Evolutionary conservation across 2,329 filamentous ascomycete species (phyloP), one percentile per base, ranked within the genome.

Genomic region (Fusarium algeriense): DNA sequence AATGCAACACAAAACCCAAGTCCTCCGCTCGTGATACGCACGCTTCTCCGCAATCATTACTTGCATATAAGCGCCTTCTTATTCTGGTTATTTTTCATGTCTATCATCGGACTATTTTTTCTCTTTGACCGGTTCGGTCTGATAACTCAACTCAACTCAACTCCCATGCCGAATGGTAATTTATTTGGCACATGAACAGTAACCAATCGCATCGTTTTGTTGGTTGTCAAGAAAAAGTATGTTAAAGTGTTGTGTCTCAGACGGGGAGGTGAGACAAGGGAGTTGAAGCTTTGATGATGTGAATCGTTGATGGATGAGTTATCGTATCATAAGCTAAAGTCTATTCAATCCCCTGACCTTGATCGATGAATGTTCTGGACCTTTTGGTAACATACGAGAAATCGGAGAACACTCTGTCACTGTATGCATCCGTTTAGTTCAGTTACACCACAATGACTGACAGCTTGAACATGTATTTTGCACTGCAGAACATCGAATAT

Each of bases 41-140:
- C 48, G 58, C 50, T 59, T 41, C 58, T 34, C 19, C 56, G 43
- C 41, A 57, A 8, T 9, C 30, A 11, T 30, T 60, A 41, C 52
- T 28, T 60, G 63, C 54, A 67, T 61, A 38, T 11, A 57, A 17
- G 15, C 52, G 41, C 64, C 63, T 67, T 40, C 64, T 67, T 55
- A 5, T 62, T 67, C 34, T 12, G 67, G 67, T 20, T 5, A 67
- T 54, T 57, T 30, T 50, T 7, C n/a, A 10, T 40, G 63, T 38
- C 30, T 26, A 68, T 67, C 61, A 70, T 38, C 48, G 13, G 23
- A 34, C 46, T 63, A 50, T 45, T 46, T 38, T 48, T 20, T 23
- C 40, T 32, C 30, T 46, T 56, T 62, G 48, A 37, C 44, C 43
- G 61, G 60, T 17, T 30, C 10, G 17, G 30, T 6, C 28, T 43